Base-by-base conservation (phyloP, 345 rosid genomes). In the Populus nigra region DNA sequence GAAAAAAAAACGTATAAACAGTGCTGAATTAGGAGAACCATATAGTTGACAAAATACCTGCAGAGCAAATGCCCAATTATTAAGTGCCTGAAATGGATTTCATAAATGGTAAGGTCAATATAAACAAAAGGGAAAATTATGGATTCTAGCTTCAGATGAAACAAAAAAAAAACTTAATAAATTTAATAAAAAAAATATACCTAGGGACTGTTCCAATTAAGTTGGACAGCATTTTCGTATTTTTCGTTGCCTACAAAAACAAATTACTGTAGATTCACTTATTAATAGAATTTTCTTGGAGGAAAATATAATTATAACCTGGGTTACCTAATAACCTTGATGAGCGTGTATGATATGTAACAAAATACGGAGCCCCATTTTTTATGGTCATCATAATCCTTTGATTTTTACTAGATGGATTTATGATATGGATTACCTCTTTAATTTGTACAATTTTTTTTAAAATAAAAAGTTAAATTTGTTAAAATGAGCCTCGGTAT, bases 191-290 rank as follows among this genome's bases (percentile, higher is more conserved):
- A 33, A 27, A 27, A 23, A 55, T 53, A 83, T 80, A 91, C 97
- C 98, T 94, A 98, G 76, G 98, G 98, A 87, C 98, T 96, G 78
- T 94, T 96, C 99, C 99, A 94, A 80, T 94, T 92, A 68, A 96
- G 97, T 80, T 92, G 90, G 78, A 96, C 97, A 47, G 99, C 99
- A 78, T 89, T 92, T 85, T 90, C 98, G 88, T 96, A 94, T 96
- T 96, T 73, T 87, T 89, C 62, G 97, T 92, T 13, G 99, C 98
- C 99, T 94, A 92, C 72, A 80, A 78, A 83, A 86, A 35, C 57
- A 74, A 49, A 61, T 35, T 57, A 57, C 25, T 41, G 36, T 63
- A 69, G 12, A 77, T 11, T 77, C 62, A 33, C 53, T 39, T n/a
- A 68, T 61, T 50, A 22, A 81, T 41, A 66, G 25, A 50, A 69